Evolutionary conservation across 352 stramenopile species (phyloP), one percentile per base, ranked within the genome.

Genomic region (Globisporangium mamillatum): DNA sequence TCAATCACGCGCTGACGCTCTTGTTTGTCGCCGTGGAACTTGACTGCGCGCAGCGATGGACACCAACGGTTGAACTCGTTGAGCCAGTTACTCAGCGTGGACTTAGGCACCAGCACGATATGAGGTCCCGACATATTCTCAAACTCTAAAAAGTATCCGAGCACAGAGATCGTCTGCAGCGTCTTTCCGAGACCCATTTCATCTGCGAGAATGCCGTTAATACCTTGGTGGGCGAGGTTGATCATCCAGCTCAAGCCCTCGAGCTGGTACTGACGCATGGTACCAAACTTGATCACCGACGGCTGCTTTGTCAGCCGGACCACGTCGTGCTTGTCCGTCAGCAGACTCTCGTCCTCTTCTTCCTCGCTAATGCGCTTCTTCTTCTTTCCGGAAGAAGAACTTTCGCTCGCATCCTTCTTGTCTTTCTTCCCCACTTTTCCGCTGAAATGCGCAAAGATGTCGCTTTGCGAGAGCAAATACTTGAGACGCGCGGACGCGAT

Each of bases 131-230:
- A 74, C 27, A 96, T 76, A 59, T 94, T 90, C 44, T 96, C 82
- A 50, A 89, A 96, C 72, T 95, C 88, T 34, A 78, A 73, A 41
- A 94, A 93, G 64, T 96, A 96, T 4, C 69, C 89, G 27, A 96
- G 72, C 65, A 96, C 86, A 0, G 89, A 96, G 61, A 96, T 96
- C 24, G 89, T 96, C 69, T 96, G 93, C 38, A 99, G 92, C 0
- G 97, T 99, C 76, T 99, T 99, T 38, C 97, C 97, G n/a, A 99
- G 86, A 68, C 92, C 95, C 94, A 99, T 98, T 77, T 99, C 97
- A 72, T 99, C 97, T 0, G 96, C 98, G 29, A 99, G 75, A 60
- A 99, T 99, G 14, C 97, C 97, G 79, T 99, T 99, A 58, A 99
- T 94, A 58, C 98, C 96, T 69, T 99, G 98, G 72, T 99, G 97